Conservation (phyloP, 371 early-diverging fungal species). For the Mucor velutinosus region DNA sequence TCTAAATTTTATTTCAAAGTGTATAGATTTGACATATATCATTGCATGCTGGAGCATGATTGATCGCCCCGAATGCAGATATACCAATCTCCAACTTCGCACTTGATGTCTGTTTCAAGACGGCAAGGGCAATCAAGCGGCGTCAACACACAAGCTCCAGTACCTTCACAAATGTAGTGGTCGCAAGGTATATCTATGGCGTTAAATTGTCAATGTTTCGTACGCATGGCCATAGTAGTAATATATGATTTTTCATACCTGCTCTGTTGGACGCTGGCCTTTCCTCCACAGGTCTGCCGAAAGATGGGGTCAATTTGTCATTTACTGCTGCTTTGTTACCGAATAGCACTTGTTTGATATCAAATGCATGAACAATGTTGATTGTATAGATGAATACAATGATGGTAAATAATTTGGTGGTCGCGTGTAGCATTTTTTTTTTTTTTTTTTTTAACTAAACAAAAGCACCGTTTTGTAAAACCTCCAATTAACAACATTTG, state of each 20-base stretch:
- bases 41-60: conserved; percentile 4
- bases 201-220: background rate
- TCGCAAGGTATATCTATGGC: conserved; percentile 17
- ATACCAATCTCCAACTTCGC: conserved; percentile 27
- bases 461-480: background rate
- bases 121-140: conserved; percentile 28
- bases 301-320: background rate
- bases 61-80: conserved; percentile 23
- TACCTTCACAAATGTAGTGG: conserved; percentile 20
- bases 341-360: background rate
- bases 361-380: background rate
- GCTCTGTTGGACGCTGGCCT: background rate
- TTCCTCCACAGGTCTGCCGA: background rate
- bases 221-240: background rate
- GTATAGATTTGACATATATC: background rate
- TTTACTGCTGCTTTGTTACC: background rate
- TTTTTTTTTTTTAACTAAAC: conserved; percentile 15
- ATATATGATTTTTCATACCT: too few species aligned
- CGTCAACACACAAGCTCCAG: conserved; percentile 16
- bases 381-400: background rate
- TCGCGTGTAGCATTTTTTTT: conserved; percentile 3
- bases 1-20: background rate
- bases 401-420: background rate
- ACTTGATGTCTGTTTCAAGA: conserved; percentile 16
- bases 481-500: background rate